phyloP scores from a whole-genome alignment of 2,329 filamentous ascomycete species.

The Arachnomyces sp. region DNA sequence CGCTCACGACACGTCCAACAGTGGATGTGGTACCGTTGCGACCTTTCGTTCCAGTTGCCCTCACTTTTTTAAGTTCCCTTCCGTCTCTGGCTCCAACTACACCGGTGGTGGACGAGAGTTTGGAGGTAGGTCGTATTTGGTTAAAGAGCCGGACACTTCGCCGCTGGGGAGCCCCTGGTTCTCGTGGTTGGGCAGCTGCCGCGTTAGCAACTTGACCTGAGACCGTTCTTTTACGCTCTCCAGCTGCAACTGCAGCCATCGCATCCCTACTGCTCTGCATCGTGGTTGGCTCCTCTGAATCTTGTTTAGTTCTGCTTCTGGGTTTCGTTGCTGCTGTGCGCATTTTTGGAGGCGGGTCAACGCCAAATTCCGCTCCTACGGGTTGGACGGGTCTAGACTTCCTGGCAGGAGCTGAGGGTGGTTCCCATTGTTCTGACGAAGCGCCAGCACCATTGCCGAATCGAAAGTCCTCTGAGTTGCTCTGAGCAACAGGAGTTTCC shows the following conservation, averaged over 20 bases:
- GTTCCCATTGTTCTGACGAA: slow-evolving; percentile 30
- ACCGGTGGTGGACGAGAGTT: slow-evolving; percentile 51
- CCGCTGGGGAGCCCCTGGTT: slow-evolving; percentile 56
- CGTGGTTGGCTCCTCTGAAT: slow-evolving; percentile 31
- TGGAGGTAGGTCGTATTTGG: slow-evolving; percentile 58
- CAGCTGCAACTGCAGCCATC: slow-evolving; percentile 25
- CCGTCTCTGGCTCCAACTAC: slow-evolving; percentile 53
- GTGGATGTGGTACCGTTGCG: slow-evolving; percentile 58
- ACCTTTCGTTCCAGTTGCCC: slow-evolving; percentile 62
- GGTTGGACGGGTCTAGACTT: slow-evolving; percentile 49
- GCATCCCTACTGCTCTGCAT: slow-evolving; percentile 25
- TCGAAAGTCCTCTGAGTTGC: slow-evolving; percentile 34
- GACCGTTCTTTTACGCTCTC: slow-evolving; percentile 81
- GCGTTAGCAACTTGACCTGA: slow-evolving; percentile 62
- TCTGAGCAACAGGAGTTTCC: slow-evolving; percentile 55
- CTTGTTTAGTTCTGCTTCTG: slow-evolving; percentile 31
- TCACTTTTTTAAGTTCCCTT: slow-evolving; percentile 76
- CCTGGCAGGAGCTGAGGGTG: slow-evolving; percentile 36
- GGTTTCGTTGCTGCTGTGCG: slow-evolving; percentile 43
- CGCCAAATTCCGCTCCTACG: slow-evolving; percentile 40
- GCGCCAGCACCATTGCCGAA: slow-evolving; percentile 22
- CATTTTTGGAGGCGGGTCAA: slow-evolving; percentile 57
- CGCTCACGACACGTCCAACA: slow-evolving; percentile 80
- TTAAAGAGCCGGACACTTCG: slow-evolving; percentile 67
- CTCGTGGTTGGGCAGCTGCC: slow-evolving; percentile 47